Conservation (phyloP, 805 yeast species). For the Saitoella complicata region DNA sequence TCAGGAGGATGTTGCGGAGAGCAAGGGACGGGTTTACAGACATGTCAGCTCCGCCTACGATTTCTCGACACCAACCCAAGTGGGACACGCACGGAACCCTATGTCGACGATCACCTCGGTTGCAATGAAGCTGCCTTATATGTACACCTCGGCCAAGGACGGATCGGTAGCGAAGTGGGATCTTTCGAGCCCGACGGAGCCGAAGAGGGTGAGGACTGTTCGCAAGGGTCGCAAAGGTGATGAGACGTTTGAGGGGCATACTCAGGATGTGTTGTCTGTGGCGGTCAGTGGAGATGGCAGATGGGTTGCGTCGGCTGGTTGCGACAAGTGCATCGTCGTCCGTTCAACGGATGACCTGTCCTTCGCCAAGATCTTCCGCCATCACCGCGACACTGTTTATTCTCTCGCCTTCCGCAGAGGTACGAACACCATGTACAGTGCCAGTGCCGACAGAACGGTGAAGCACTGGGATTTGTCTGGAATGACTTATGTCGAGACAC, state of each 20-base stretch:
- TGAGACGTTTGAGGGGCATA: slow-evolving; percentile 38
- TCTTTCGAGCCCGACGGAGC: slow-evolving; percentile 12
- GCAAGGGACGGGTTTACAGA: slow-evolving; percentile 67
- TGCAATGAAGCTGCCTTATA: slow-evolving; percentile 41
- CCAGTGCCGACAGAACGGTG: slow-evolving; percentile 82
- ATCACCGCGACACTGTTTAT: slow-evolving; percentile 54
- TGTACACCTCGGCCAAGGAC: slow-evolving; percentile 73
- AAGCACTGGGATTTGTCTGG: slow-evolving; percentile 77
- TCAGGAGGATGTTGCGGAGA: slow-evolving; percentile 78
- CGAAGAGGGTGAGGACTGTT: slow-evolving; percentile 15
- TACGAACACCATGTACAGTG: slow-evolving; percentile 74
- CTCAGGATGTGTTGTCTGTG: slow-evolving; percentile 55
- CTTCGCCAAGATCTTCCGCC: slow-evolving; percentile 59
- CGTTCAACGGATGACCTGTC: slow-evolving; percentile 74
- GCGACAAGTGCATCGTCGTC: slow-evolving; percentile 61
- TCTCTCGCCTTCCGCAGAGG: slow-evolving; percentile 63
- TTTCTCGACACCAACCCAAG: background rate
- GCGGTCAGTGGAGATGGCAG: slow-evolving; percentile 81
- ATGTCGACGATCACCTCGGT: background rate
- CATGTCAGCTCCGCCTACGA: slow-evolving; percentile 12
- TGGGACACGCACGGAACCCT: slow-evolving; percentile 6
- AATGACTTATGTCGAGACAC: slow-evolving; percentile 71
- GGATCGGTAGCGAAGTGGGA: slow-evolving; percentile 69
- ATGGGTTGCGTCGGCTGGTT: slow-evolving; percentile 81
- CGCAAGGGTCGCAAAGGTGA: slow-evolving; percentile 31